Evolutionary conservation across 2,329 filamentous ascomycete species (phyloP), one percentile per base, ranked within the genome.

Genomic region (Neonectria coccinea): DNA sequence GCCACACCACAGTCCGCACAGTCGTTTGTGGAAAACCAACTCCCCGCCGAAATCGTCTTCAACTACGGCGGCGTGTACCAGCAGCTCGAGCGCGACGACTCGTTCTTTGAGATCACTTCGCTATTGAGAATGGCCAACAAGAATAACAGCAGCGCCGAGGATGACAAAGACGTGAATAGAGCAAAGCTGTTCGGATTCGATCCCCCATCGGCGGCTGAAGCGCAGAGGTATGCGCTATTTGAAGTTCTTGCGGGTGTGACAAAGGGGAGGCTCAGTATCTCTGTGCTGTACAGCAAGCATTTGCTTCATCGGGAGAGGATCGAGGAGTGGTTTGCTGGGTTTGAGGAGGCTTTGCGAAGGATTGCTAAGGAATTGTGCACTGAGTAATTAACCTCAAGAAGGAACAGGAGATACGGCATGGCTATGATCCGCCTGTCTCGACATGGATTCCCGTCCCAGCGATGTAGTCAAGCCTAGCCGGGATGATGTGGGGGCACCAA

Each of bases 1-100:
- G 53, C 62, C 41, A 65, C 57, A 12, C 20, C 31, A 25, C 10
- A 65, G 14, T 64, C 56, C 0, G 62, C 62, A 14, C n/a, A 25
- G 22, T 47, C 62, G 12, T 36, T 18, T 64, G 59, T 22, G 51
- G 52, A 16, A 36, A 36, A 18, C 3, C 51, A 60, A 9, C 51
- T 64, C 10, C 62, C 56, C 4, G 62, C 29, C 16, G 62, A 64
- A 18, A 53, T 64, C n/a, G 62, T 64, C 39, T 64, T 64, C 27
- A 64, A 64, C 20, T 64, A 56, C 20, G 44, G 47, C n/a, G 61
- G 56, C 5, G 36, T 29, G 18, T 64, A 59, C 25, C 61, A 59
- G 27, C 61, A 64, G 18, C 61, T 64, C 12, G 61, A 64, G 44
- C 51, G 50, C 14, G 36, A 11, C 8, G 51, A 64, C 10, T 51